Percentiles rank a stretch among this genome's conserved stretches.
Conservation (phyloP, 2,329 filamentous ascomycete genomes). For the Sarocladium brachiariae region DNA sequence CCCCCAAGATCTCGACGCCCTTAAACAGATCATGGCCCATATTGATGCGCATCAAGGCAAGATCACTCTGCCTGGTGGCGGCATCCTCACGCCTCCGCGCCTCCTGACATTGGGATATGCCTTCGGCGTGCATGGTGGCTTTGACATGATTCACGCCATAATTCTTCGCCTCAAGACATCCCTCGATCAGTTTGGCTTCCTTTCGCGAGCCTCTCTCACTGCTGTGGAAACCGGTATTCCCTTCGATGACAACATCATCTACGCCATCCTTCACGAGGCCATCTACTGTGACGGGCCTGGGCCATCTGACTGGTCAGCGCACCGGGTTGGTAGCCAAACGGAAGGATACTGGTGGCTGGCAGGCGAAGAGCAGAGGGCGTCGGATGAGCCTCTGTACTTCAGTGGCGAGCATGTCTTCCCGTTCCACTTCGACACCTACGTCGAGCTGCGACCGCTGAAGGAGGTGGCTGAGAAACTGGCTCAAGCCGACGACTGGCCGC, state of each 20-base stretch:
- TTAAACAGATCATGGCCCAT: conserved; percentile 60
- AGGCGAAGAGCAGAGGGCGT: conserved; percentile 18
- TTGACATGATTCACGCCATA: conserved; percentile 68
- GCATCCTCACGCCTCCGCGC: conserved; percentile 62
- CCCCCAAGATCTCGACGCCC: conserved; percentile 65
- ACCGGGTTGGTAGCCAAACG: conserved; percentile 49
- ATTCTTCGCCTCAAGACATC: conserved; percentile 66
- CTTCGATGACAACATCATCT: conserved; percentile 75
- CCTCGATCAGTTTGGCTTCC: conserved; percentile 65
- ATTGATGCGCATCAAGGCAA: conserved; percentile 51
- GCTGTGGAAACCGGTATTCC: conserved; percentile 59
- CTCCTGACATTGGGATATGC: conserved; percentile 71
- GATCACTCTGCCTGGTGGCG: conserved; percentile 63
- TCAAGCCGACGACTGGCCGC: conserved; percentile 60
- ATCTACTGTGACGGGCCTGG: conserved; percentile 70
- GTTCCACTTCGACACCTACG: conserved; percentile 75
- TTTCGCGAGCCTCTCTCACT: conserved; percentile 65
- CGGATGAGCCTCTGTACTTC: conserved; percentile 60
- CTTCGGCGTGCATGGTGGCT: conserved; percentile 72
- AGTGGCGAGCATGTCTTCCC: conserved; percentile 91
- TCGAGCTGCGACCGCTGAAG: conserved; percentile 64
- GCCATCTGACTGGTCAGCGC: conserved; percentile 67
- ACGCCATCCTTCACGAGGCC: conserved; percentile 80
- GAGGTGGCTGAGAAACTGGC: conserved; percentile 68
- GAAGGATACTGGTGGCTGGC: conserved; percentile 46